A percentile compares a stretch with the other conserved stretches of the same genome.
These are phyloP conservation scores for Syzygium malaccense DNA, from an alignment of 441 rosid species.

Conservation along the genomic window DNA sequence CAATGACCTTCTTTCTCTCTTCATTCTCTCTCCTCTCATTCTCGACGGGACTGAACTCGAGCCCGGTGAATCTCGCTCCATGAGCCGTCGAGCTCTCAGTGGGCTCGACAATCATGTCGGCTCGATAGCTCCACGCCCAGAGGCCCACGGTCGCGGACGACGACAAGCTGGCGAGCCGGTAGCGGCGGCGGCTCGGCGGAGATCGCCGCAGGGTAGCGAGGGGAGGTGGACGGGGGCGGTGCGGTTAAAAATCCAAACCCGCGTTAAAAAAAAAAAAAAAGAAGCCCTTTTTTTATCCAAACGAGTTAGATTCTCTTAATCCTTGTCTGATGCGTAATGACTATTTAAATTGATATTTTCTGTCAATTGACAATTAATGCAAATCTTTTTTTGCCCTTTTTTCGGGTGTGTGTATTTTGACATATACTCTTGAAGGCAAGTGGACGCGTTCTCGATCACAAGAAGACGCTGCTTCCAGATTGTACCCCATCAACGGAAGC, in stretches of 20 bases:
- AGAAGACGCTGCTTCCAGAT: background rate
- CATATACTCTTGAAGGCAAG: background rate
- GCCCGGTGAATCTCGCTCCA: background rate
- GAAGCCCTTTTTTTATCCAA: background rate
- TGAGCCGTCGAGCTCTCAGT: background rate
- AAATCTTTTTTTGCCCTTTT: background rate
- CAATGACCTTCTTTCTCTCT: background rate
- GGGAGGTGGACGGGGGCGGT: background rate
- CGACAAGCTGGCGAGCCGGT: background rate
- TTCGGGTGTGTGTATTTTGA: background rate
- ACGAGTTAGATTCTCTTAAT: background rate
- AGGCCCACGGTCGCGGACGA: background rate
- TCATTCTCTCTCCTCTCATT: too few relatives aligned
- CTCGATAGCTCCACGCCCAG: background rate
- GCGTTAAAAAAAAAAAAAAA: background rate
- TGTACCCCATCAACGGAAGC: background rate
- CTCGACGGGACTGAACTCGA: too few relatives aligned
- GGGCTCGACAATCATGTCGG: background rate
- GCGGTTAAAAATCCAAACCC: accelerated
- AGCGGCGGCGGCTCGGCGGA: too few relatives aligned
- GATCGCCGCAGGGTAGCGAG: background rate
- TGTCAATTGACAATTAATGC: background rate
- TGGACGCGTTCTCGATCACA: background rate
- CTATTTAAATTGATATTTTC: background rate
- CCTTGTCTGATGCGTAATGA: background rate